These are phyloP conservation scores for Primulina eburnea DNA, from an alignment of 257 asterid species.

Conservation along the genomic window DNA sequence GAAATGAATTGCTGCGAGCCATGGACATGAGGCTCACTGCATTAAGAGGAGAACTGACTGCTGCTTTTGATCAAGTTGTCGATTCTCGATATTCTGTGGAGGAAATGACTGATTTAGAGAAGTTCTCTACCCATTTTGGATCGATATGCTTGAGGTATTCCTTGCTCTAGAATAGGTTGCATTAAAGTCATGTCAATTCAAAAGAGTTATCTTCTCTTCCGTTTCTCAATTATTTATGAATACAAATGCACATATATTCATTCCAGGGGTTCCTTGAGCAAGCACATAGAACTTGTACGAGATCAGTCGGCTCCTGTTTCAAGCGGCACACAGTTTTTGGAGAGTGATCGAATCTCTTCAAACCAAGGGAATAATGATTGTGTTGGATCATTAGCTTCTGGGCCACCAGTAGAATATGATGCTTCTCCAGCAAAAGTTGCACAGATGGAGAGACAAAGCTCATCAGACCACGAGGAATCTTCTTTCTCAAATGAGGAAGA, in stretches of 20 bases:
- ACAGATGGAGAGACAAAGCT: slow-evolving; percentile 72
- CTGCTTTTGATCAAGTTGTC: slow-evolving; percentile 44
- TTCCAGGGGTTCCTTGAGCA: slow-evolving; percentile 66
- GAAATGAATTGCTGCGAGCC: slow-evolving; percentile 31
- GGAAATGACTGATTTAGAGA: slow-evolving; percentile 55
- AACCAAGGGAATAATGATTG: slow-evolving; percentile 33
- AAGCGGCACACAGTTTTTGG: slow-evolving; percentile 26
- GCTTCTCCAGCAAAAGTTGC: slow-evolving; percentile 96
- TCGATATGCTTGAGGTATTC: slow-evolving; percentile 52
- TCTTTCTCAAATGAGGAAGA: slow-evolving; percentile 82
- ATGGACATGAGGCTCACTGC: neutral
- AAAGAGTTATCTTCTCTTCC: slow-evolving; percentile 9
- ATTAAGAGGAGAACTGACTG: slow-evolving; percentile 1
- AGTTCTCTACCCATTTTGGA: slow-evolving; percentile 39
- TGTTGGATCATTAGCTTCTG: slow-evolving; percentile 35
- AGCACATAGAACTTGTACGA: slow-evolving; percentile 41
- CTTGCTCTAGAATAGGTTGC: slow-evolving; percentile 9
- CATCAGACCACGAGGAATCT: slow-evolving; percentile 67
- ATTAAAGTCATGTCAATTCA: slow-evolving; percentile 20
- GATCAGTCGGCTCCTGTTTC: neutral
- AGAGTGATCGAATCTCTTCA: slow-evolving; percentile 27
- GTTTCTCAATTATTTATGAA: slow-evolving; percentile 6
- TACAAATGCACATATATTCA: slow-evolving; percentile 18
- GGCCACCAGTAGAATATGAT: slow-evolving; percentile 53
- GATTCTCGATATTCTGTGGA: slow-evolving; percentile 50